Evolutionary conservation across 2,329 filamentous ascomycete genomes (phyloP).

Genomic region (Fusarium paranaense): DNA sequence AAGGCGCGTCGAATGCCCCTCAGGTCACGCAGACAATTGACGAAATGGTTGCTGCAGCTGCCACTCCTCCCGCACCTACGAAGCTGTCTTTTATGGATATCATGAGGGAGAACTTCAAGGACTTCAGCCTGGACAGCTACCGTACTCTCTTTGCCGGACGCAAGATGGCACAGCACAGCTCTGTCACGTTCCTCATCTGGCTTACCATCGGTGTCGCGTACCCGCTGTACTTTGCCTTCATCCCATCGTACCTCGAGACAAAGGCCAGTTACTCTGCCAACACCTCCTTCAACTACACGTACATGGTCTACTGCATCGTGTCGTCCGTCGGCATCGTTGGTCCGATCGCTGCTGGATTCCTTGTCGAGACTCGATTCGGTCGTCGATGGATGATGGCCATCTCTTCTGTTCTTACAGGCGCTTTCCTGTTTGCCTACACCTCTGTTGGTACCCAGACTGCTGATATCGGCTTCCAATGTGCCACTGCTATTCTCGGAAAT

Average conservation of each 20-base stretch:
- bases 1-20: background rate
- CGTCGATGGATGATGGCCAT: constrained; percentile 58
- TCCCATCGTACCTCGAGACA: constrained; percentile 57
- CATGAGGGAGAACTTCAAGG: constrained; percentile 43
- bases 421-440: constrained; percentile 58
- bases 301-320: constrained; percentile 51
- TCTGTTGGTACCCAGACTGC: constrained; percentile 47
- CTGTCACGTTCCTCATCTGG: constrained; percentile 56
- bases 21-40: background rate
- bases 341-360: constrained; percentile 54
- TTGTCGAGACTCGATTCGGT: constrained; percentile 55
- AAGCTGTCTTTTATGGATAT: constrained; percentile 30
- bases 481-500: constrained; percentile 54
- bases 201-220: constrained; percentile 60
- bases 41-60: background rate
- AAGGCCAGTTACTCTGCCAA: constrained; percentile 47
- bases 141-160: constrained; percentile 47
- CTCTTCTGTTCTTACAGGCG: constrained; percentile 54
- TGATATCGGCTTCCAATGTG: constrained; percentile 51
- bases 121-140: constrained; percentile 45
- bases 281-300: constrained; percentile 46
- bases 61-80: background rate
- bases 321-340: constrained; percentile 54
- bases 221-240: constrained; percentile 60
- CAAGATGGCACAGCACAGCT: constrained; percentile 49